Base-by-base conservation (phyloP, 31 red algal genomes). In the Bonnemaisonia californica region DNA sequence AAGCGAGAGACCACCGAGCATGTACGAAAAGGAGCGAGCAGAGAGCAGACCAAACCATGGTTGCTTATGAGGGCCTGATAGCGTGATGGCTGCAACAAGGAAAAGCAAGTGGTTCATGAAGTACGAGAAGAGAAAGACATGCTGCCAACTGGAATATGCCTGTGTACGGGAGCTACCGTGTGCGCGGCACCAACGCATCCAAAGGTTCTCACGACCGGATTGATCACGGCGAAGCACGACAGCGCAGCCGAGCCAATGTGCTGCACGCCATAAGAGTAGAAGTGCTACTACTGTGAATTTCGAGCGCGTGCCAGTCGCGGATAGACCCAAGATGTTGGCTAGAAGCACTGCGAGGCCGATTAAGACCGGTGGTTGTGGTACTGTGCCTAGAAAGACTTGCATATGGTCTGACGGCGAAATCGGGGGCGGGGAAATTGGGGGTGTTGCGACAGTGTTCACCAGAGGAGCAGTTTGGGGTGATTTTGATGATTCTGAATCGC, bases 71-170 rank as follows among this genome's bases (percentile, higher is more conserved):
- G 74, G 51, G 34, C 21, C 74, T 32, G 80, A 73, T 11, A 16
- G 7, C 45, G 45, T 51, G 9, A 51, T 11, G 3, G 85, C 65
- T 26, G 54, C 67, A 13, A 80, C 61, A 4, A 89, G 18, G 37
- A 89, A 89, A 12, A 89, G 57, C 3, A 76, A 27, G 66, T 89
- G 85, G 30, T 81, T 80, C 2, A 62, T 57, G 12, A 79, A 27
- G 34, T 59, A 79, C 3, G 85, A 89, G n/a, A 79, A 33, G n/a
- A 89, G 67, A n/a, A 62, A 89, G 3, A 71, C 54, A 42, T 72
- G 74, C 57, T 89, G 85, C 85, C 85, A 89, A 45, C 71, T 62
- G 51, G 76, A 79, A 57, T 71, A 89, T 27, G 66, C 75, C 26
- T 71, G 75, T 16, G 65, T 69, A n/a, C 47, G 42, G n/a, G 76